A percentile compares a stretch with the other conserved stretches of the same genome.
phyloP scores from a whole-genome alignment of 768 basidiomycete species.

The Hortiboletus campestris region DNA sequence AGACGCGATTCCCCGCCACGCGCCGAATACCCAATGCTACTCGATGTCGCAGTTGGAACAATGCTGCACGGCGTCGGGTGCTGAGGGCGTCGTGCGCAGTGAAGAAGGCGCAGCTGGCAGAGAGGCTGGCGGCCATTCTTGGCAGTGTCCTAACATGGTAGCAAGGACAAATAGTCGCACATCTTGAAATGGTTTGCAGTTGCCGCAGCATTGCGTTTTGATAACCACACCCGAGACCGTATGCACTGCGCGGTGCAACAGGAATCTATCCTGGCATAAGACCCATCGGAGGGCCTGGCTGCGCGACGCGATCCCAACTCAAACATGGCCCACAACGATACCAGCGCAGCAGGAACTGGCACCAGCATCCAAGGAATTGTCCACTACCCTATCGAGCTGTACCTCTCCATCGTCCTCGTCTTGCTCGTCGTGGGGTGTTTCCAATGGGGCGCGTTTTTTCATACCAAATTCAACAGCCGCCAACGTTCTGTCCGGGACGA shows the following conservation, averaged over 20 bases:
- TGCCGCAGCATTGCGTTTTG: background rate
- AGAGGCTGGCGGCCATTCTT: background rate
- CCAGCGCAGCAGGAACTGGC: background rate
- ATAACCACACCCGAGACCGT: background rate
- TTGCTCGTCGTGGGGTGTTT: conserved; percentile 19
- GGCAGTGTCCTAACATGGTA: background rate
- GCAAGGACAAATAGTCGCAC: background rate
- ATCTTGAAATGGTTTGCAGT: background rate
- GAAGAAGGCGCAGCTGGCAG: background rate
- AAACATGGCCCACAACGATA: background rate
- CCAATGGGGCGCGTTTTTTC: conserved; percentile 14
- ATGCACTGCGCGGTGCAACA: background rate
- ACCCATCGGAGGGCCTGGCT: conserved; percentile 11
- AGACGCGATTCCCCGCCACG: background rate
- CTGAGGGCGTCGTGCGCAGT: background rate
- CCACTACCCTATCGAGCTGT: conserved; percentile 16
- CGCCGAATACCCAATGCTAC: too few species aligned
- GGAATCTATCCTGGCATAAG: conserved; percentile 4
- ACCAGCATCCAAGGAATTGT: conserved; percentile 9
- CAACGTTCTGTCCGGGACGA: conserved; percentile 4
- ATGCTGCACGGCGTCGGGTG: background rate
- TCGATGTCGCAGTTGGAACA: background rate
- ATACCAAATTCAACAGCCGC: conserved; percentile 13
- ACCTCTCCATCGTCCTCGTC: conserved; percentile 9
- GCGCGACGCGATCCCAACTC: background rate